These are phyloP conservation scores for Macrolepiota fuliginosa DNA, from an alignment of 768 basidiomycete species.

Conservation along the genomic window DNA sequence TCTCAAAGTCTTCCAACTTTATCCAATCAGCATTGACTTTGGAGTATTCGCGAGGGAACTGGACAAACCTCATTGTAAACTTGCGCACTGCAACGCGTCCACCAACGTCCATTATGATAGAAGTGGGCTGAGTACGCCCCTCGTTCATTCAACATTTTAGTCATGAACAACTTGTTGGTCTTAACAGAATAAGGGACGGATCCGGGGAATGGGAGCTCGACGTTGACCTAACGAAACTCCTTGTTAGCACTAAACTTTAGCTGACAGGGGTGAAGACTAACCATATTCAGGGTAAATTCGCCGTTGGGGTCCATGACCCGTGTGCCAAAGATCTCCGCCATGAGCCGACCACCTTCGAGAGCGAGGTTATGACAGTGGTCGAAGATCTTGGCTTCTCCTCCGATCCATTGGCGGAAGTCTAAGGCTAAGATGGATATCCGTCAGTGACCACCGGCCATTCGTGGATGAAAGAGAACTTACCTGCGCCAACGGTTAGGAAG, in stretches of 20 bases:
- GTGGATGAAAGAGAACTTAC: slow-evolving; percentile 27
- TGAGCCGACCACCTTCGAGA: slow-evolving; percentile 55
- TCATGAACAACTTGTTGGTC: slow-evolving; percentile 23
- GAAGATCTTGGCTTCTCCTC: slow-evolving; percentile 73
- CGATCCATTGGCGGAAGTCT: slow-evolving; percentile 69
- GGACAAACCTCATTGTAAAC: slow-evolving; percentile 34
- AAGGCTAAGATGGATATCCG: slow-evolving; percentile 41
- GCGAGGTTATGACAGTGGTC: slow-evolving; percentile 71
- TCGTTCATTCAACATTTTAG: slow-evolving; percentile 25
- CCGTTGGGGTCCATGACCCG: slow-evolving; percentile 52
- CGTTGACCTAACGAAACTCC: slow-evolving; percentile 27
- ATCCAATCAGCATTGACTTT: neutral
- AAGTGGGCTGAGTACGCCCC: slow-evolving; percentile 32
- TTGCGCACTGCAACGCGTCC: slow-evolving; percentile 39
- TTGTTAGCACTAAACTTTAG: too few species aligned
- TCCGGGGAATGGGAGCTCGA: slow-evolving; percentile 30
- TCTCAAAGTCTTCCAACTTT: slow-evolving; percentile 42
- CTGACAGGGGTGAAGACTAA: too few species aligned
- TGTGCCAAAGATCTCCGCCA: slow-evolving; percentile 64
- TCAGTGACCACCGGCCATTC: neutral
- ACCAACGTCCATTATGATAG: slow-evolving; percentile 36
- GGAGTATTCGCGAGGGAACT: neutral
- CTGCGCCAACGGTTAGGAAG: slow-evolving; percentile 51
- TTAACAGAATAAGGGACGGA: slow-evolving; percentile 17
- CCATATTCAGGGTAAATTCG: slow-evolving; percentile 72